Percentiles rank a stretch among this genome's conserved stretches.
Evolutionary conservation across 2,329 filamentous ascomycete genomes (phyloP).

Genomic region (Cordyceps fumosorosea): DNA sequence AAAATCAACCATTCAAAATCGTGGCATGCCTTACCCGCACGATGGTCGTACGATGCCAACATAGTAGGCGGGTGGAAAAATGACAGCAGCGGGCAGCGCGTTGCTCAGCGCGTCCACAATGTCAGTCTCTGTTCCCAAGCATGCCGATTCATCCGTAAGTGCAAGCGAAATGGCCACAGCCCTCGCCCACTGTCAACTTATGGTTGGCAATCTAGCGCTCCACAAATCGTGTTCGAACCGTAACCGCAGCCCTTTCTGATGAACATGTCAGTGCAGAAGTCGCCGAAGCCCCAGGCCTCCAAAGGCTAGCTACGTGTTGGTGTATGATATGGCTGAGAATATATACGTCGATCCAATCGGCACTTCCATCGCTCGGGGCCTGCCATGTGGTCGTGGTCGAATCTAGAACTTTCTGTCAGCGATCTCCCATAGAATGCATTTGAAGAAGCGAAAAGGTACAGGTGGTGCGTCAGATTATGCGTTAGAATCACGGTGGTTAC

Average conservation of each 20-base stretch:
- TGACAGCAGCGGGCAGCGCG: neutral
- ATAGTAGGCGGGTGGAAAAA: neutral
- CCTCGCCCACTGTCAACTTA: too few relatives aligned
- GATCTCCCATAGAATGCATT: neutral
- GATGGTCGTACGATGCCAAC: neutral
- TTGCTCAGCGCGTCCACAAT: neutral
- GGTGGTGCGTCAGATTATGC: conserved; percentile 4
- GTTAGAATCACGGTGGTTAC: conserved; percentile 26
- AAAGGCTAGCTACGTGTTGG: neutral
- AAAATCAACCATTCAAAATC: neutral
- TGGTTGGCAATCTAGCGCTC: neutral
- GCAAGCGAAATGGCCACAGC: too few relatives aligned
- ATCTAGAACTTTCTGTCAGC: neutral
- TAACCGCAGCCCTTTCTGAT: too few relatives aligned
- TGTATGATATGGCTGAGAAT: neutral
- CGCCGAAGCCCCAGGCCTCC: neutral
- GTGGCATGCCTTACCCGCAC: neutral
- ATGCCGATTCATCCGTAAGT: neutral
- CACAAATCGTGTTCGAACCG: neutral
- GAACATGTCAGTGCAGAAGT: neutral
- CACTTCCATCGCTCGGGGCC: neutral
- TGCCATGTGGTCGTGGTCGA: too few relatives aligned
- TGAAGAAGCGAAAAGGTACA: neutral
- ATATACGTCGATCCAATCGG: neutral
- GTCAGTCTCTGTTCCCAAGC: neutral